Evolutionary conservation across 495 filamentous ascomycete species (phyloP), one percentile per base, ranked within the genome.

Genomic region (Xylaria venustula): DNA sequence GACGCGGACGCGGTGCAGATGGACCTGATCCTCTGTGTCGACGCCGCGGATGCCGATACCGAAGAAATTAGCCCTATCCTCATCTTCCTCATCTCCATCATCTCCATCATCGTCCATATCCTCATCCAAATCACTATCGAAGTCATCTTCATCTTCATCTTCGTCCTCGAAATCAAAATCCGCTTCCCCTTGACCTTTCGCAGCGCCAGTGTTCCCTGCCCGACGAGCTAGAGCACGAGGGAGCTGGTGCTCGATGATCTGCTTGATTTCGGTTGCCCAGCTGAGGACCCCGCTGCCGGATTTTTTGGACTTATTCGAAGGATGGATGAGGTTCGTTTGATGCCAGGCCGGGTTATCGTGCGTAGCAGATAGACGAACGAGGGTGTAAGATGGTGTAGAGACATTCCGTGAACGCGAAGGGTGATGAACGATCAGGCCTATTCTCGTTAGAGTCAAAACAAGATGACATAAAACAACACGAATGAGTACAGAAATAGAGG

Each of bases 291-390:
- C 37, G 14, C 14, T 15, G 14, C 7, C 7, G 14, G 30, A 34
- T 5, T 11, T 11, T 11, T 34, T 63, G 22, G 54, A 63, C 0
- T 65, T 49, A 2, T 63, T 65, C 0, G 60, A 54, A 9, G 69
- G 66, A 0, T 66, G 45, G 14, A 69, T 62, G 14, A 74, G 47
- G 55, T 81, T 81, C 9, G 71, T 78, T 42, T 81, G 71, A 51
- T 73, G 77, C 78, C 78, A 82, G 46, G 68, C 67, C 0, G 67
- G 58, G 48, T 78, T 80, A 19, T 73, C 74, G 25, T 76, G 61
- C 2, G 77, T 80, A 8, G 77, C 78, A 0, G 78, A 80, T 30
- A 75, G 63, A 19, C 79, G 76, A n/a, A 77, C 66, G 9, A 78
- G 68, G 1, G 78, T 77, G 57, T 79, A 82, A 1, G 70, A 64